phyloP scores from a whole-genome alignment of 805 yeast genomes.

The Wickerhamiella nectarea region DNA sequence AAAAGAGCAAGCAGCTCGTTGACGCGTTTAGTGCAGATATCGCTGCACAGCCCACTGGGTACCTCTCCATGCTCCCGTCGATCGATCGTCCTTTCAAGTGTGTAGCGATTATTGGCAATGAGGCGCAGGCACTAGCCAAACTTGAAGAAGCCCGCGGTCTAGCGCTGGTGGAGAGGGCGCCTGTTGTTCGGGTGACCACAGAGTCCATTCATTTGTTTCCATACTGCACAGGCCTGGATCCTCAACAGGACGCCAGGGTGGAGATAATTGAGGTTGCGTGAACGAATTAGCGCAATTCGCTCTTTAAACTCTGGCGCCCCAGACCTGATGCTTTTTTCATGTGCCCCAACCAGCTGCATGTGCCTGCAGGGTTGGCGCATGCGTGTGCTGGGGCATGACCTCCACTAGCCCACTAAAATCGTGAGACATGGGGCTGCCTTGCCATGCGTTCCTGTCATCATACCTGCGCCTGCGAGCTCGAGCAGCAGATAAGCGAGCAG shows the following conservation, averaged over 20 bases:
- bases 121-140: background rate
- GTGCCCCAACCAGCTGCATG: too few relatives aligned
- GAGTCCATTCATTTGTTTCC: constrained; percentile 3
- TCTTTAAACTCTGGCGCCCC: too few relatives aligned
- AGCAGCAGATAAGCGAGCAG: background rate
- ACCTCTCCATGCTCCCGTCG: constrained; percentile 8
- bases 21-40: constrained; percentile 15
- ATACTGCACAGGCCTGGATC: background rate
- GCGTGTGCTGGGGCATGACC: too few relatives aligned
- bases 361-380: too few relatives aligned
- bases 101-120: constrained; percentile 2
- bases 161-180: background rate
- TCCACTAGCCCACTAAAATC: too few relatives aligned
- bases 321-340: too few relatives aligned
- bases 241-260: too few relatives aligned
- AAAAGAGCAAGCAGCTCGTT: constrained; percentile 9
- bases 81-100: background rate
- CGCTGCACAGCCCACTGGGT: constrained; percentile 14
- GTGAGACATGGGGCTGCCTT: too few relatives aligned
- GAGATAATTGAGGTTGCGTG: too few relatives aligned
- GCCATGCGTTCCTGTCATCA: background rate
- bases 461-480: background rate
- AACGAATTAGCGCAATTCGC: too few relatives aligned
- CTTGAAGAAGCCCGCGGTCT: background rate
- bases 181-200: constrained; percentile 1